Base-by-base conservation (phyloP, 2,329 filamentous ascomycete genomes). In the Colletotrichum noveboracense region DNA sequence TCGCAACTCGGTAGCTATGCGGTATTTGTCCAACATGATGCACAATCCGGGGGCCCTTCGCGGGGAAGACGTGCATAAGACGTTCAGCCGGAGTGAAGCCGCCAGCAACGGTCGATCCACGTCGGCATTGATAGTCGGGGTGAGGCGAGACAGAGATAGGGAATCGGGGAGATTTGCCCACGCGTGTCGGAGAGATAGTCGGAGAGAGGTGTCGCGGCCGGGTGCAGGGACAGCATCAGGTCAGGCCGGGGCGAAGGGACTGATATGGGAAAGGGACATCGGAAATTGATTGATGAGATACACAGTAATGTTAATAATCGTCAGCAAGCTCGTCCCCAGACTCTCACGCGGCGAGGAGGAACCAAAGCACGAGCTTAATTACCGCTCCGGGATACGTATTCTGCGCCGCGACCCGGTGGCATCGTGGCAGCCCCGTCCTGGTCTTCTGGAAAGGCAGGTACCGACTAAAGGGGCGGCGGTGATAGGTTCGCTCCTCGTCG, bases 321-420 rank as follows among this genome's bases (percentile, higher is more conserved):
- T 14, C 30, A 30, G 64, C 36, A 56, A 64, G 70, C 56, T 65
- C 34, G 43, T 64, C 26, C 58, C 32, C 56, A 34, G 26, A 66
- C 34, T 66, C 52, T 66, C 68, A 36, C 36, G 30, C 32, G 24
- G 30, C 71, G 43, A 70, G 58, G 24, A 58, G 24, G 56, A 52
- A 55, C 18, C 34, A 48, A 28, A 60, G 73, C 64, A 73, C 61
- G 48, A 73, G 70, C 64, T 69, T 73, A 58, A 75, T 62, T 70
- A 62, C 55, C 32, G 30, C 21, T 14, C 43, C 38, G 36, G 26
- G 32, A 55, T 64, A 74, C 64, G 36, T 62, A 43, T 58, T n/a
- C 13, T 61, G 24, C 28, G 36, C 65, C 14, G 58, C 34, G 28
- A 21, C 55, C 16, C 43, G 43, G 43, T 52, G 43, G 56, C 30